phyloP scores from a whole-genome alignment of 768 basidiomycete species.

The Boletus rex-veris region DNA sequence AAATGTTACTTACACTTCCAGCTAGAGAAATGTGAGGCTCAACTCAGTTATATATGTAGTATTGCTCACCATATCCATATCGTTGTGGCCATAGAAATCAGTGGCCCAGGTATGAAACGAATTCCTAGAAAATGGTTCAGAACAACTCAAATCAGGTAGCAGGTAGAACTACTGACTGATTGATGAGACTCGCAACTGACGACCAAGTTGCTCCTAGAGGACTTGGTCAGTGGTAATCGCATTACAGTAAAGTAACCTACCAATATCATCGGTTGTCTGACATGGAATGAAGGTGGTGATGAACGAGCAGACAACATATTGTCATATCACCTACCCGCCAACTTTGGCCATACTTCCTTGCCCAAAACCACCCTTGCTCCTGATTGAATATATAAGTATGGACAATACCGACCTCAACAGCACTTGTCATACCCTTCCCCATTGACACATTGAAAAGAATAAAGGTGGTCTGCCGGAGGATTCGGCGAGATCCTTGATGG shows the following conservation, averaged over 20 bases:
- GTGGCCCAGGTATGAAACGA: conserved; percentile 61
- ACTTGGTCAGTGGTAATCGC: background rate
- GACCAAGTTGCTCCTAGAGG: conserved; percentile 44
- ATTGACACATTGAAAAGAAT: conserved; percentile 61
- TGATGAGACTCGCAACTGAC: conserved; percentile 50
- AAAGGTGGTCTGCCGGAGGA: conserved; percentile 51
- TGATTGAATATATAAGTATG: conserved; percentile 22
- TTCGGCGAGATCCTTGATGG: conserved; percentile 48
- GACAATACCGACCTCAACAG: too few species aligned
- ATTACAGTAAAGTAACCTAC: conserved; percentile 19
- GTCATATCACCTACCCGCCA: conserved; percentile 50
- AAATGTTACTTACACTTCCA: conserved; percentile 46
- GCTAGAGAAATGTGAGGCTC: conserved; percentile 29
- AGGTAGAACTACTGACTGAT: conserved; percentile 38
- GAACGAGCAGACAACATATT: background rate
- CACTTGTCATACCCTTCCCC: conserved; percentile 49
- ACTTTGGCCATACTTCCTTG: conserved; percentile 53
- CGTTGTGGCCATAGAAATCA: conserved; percentile 67
- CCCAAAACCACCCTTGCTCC: conserved; percentile 67
- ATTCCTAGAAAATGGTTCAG: conserved; percentile 40
- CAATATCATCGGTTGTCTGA: conserved; percentile 52
- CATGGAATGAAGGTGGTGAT: background rate
- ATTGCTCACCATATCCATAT: conserved; percentile 58
- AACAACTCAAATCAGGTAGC: background rate
- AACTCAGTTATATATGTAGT: conserved; percentile 2